Percentiles rank a stretch among this genome's conserved stretches.
Conservation (phyloP, 225 moss, liverwort and hornwort species). For the Neckera pumila region DNA sequence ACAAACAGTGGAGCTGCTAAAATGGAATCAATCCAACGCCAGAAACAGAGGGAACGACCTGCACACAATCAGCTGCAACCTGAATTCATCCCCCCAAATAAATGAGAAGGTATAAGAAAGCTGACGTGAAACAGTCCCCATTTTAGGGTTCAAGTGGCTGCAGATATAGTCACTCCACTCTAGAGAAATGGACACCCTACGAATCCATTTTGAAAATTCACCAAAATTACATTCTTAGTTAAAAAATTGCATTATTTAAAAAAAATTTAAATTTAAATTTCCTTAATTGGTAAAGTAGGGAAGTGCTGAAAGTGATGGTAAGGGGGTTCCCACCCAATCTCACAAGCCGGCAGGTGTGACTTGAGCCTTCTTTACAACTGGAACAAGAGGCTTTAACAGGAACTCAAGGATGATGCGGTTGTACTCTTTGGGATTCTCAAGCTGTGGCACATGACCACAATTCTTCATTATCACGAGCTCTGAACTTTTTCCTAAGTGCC, state of each 20-base stretch:
- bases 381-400: background rate
- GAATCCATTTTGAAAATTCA: background rate
- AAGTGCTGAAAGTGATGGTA: background rate
- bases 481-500: slow-evolving; percentile 10
- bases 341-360: background rate
- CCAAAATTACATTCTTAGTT: background rate
- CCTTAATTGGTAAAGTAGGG: background rate
- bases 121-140: background rate
- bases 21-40: background rate
- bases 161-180: background rate
- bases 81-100: too few species aligned
- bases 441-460: slow-evolving; percentile 22
- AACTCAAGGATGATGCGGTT: slow-evolving; percentile 17
- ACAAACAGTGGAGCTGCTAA: background rate
- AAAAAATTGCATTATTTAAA: background rate
- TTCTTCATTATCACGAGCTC: slow-evolving; percentile 20
- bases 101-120: background rate
- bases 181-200: background rate
- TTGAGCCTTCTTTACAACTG: background rate
- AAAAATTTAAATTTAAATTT: background rate
- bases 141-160: background rate
- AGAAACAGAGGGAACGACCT: background rate
- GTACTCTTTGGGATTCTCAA: slow-evolving; percentile 26
- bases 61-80: background rate
- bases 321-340: background rate